Conservation (phyloP, 345 rosid species). For the Arabis hirsuta region DNA sequence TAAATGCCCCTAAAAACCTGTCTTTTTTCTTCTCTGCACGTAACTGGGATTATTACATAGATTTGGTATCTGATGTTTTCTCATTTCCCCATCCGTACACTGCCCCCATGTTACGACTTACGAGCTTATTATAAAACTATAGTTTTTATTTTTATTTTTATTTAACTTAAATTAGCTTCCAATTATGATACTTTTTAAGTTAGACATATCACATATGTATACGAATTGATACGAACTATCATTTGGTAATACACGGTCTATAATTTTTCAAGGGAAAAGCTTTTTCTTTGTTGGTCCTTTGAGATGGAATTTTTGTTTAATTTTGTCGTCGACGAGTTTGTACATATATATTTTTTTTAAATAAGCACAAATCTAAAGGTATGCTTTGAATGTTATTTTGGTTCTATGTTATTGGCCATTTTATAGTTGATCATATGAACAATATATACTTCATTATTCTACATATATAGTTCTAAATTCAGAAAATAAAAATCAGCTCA, state of each 20-base stretch:
- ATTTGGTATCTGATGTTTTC: conserved; percentile 43
- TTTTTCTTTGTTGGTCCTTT: conserved; percentile 34
- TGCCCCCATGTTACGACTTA: conserved; percentile 34
- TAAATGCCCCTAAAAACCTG: conserved; percentile 8
- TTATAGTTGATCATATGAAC: neutral
- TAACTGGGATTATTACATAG: conserved; percentile 34
- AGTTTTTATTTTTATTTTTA: no score
- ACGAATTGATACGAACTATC: neutral
- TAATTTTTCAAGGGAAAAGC: neutral
- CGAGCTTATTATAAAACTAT: neutral
- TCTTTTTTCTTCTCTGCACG: conserved; percentile 10
- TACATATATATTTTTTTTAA: neutral
- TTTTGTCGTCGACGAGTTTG: conserved; percentile 14
- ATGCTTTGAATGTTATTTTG: conserved; percentile 40
- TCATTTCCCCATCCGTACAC: conserved; percentile 43
- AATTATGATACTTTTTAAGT: neutral
- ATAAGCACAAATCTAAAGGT: conserved; percentile 21
- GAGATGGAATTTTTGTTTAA: conserved; percentile 6
- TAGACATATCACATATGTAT: no score
- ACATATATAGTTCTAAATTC: neutral
- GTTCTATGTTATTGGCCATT: conserved; percentile 33
- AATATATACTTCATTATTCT: neutral
- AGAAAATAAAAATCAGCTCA: neutral
- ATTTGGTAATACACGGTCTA: neutral
- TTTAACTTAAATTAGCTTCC: neutral